These are phyloP conservation scores for Chiua sp. DNA, from an alignment of 1,284 basidiomycete genomes.

Conservation along the genomic window DNA sequence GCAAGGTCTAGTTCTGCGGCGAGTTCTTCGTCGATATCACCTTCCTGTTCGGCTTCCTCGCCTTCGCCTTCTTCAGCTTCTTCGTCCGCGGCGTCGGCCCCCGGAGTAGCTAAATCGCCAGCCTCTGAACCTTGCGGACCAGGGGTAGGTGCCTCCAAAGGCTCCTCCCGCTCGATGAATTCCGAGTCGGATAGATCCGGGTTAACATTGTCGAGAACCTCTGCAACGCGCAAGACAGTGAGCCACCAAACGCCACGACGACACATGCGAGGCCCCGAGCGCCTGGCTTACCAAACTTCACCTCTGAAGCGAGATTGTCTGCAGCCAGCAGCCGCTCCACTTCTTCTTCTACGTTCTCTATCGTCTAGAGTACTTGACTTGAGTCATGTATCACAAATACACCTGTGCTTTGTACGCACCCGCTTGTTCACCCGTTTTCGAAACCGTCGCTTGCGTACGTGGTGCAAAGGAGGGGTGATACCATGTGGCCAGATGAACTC, in stretches of 20 bases:
- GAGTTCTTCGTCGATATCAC: constrained; percentile 79
- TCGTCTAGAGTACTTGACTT: constrained; percentile 60
- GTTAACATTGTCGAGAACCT: constrained; percentile 83
- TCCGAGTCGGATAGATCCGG: constrained; percentile 89
- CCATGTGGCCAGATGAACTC: constrained; percentile 99
- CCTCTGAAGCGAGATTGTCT: constrained; percentile 82
- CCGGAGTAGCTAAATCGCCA: constrained; percentile 64
- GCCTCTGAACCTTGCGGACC: constrained; percentile 61
- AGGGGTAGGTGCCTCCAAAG: constrained; percentile 66
- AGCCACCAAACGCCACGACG: background rate
- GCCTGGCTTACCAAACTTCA: constrained; percentile 70
- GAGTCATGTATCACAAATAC: background rate
- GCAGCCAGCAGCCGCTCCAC: constrained; percentile 92
- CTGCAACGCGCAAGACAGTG: constrained; percentile 40
- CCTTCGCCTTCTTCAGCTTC: constrained; percentile 64
- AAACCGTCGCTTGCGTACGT: constrained; percentile 93
- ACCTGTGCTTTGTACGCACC: constrained; percentile 46
- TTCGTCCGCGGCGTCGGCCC: constrained; percentile 57
- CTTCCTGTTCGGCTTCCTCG: constrained; percentile 62
- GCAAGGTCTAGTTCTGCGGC: constrained; percentile 78
- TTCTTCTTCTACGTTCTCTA: constrained; percentile 97
- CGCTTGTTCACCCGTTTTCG: constrained; percentile 87
- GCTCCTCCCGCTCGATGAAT: constrained; percentile 72
- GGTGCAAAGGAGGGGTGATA: constrained; percentile 91
- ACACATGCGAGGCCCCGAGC: background rate